These are phyloP conservation scores for Xerocomellus amylosporus DNA, from an alignment of 768 basidiomycete genomes.

Conservation along the genomic window DNA sequence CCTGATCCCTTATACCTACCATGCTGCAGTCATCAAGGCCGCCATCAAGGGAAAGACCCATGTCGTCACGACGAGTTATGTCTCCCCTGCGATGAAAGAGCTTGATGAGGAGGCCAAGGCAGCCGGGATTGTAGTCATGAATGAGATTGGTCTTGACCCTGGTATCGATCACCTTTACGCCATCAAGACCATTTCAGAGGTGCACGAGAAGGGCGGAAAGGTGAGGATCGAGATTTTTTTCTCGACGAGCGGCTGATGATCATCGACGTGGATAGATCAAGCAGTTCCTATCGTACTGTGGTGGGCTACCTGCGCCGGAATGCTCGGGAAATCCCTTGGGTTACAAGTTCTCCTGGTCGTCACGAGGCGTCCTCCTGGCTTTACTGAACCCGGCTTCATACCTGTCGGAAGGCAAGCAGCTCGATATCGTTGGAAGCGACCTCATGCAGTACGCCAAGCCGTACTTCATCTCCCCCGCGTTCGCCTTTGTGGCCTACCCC, in stretches of 20 bases:
- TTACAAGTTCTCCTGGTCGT: conserved; percentile 99
- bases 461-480: conserved; percentile 93
- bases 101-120: conserved; percentile 77
- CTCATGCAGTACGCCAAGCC: conserved; percentile 91
- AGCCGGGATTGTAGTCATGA: conserved; percentile 92
- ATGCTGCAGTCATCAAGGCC: conserved; percentile 85
- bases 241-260: not conserved
- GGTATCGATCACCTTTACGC: conserved; percentile 95
- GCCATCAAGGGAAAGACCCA: conserved; percentile 80
- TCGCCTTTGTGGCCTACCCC: conserved; percentile 94
- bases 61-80: conserved; percentile 95
- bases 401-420: conserved; percentile 60
- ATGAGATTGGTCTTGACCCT: conserved; percentile 97
- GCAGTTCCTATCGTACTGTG: conserved; percentile 91
- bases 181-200: conserved; percentile 89
- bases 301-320: conserved; percentile 91
- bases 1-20: conserved; percentile 93
- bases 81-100: conserved; percentile 86
- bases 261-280: conserved; percentile 56
- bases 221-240: conserved; percentile 36
- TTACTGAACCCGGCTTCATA: conserved; percentile 88
- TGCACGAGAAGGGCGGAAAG: conserved; percentile 94
- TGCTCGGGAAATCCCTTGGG: conserved; percentile 93
- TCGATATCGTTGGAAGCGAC: conserved; percentile 70
- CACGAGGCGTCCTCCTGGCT: conserved; percentile 92